Base-by-base conservation (phyloP, 2,329 filamentous ascomycete genomes). In the Zymoseptoria pseudotritici region DNA sequence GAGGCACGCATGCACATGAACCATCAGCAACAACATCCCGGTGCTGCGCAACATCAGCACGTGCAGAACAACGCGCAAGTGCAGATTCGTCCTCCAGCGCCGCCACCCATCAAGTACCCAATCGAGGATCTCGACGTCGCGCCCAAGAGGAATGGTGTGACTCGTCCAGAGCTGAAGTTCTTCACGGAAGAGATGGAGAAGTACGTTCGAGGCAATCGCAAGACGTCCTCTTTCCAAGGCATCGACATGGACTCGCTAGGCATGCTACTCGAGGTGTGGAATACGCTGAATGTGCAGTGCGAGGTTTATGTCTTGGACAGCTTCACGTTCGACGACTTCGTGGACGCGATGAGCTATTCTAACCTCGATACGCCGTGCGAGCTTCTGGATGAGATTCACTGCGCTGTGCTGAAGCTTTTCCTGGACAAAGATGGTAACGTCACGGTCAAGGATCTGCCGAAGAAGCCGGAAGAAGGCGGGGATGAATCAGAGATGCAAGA, bases 201-300 rank as follows among this genome's bases (percentile, higher is more conserved):
- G 17, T 66, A 75, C 42, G 64, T 69, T 56, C 54, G 59, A 50
- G 60, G 59, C 49, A 60, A 66, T 52, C 78, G 80, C 57, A 79
- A 82, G 29, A 65, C 70, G 24, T 22, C 55, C 21, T 46, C 36
- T 17, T 72, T 74, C 58, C 72, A 70, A 51, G 84, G 86, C 49
- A 85, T 97, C 57, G 78, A 86, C 20, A 94, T 93, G 85, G 86
- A 88, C 67, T 93, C 91, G 3, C 84, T 97, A n/a, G 91, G 92
- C 0, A 82, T 86, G 2, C 78, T 97, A 17, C 77, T 99, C 22
- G 93, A 97, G 75, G 90, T 90, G 0, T 99, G 94, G 94, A 91
- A 97, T 68, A 97, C 92, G 0, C 81, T 99, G 36, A 99, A 97
- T 69, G 93, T 99, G n/a, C 97, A 97, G 72, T 96, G 91, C 71